Conservation (phyloP, 192 early-diverging fungal species). For the Thoreauomyces humboldtii region DNA sequence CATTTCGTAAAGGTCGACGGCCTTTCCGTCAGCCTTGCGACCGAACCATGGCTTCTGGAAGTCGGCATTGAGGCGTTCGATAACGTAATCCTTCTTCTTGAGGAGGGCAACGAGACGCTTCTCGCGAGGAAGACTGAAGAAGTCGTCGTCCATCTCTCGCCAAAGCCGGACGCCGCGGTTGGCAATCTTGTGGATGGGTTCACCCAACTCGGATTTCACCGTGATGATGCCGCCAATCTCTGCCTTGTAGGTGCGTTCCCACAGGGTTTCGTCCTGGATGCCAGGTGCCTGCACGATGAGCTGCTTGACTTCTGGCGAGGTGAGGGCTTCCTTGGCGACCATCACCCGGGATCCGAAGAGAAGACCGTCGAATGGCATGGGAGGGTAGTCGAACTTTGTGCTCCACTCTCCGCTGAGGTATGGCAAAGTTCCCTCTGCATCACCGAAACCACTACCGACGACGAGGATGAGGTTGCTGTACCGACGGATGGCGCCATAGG, state of each 20-base stretch:
- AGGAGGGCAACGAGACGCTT: conserved; percentile 70
- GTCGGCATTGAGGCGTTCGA: conserved; percentile 79
- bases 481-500: conserved; percentile 78
- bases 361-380: conserved; percentile 96
- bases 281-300: conserved; percentile 84
- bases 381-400: conserved; percentile 68
- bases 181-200: conserved; percentile 90
- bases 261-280: conserved; percentile 70
- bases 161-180: conserved; percentile 76
- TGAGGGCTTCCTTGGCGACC: conserved; percentile 84
- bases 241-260: conserved; percentile 81
- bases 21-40: conserved; percentile 67
- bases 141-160: conserved; percentile 77
- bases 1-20: conserved; percentile 87
- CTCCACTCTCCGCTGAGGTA: conserved; percentile 95
- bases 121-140: conserved; percentile 80
- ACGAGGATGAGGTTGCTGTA: conserved; percentile 80
- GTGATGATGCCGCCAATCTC: conserved; percentile 80
- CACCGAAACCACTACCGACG: conserved; percentile 90
- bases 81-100: conserved; percentile 84
- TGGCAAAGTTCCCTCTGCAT: conserved; percentile 77
- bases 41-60: conserved; percentile 97
- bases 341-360: conserved; percentile 95
- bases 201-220: conserved; percentile 84
- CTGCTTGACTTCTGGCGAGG: conserved; percentile 78